Evolutionary conservation across 2,329 filamentous ascomycete genomes (phyloP).

Genomic region (Emmonsia crescens): DNA sequence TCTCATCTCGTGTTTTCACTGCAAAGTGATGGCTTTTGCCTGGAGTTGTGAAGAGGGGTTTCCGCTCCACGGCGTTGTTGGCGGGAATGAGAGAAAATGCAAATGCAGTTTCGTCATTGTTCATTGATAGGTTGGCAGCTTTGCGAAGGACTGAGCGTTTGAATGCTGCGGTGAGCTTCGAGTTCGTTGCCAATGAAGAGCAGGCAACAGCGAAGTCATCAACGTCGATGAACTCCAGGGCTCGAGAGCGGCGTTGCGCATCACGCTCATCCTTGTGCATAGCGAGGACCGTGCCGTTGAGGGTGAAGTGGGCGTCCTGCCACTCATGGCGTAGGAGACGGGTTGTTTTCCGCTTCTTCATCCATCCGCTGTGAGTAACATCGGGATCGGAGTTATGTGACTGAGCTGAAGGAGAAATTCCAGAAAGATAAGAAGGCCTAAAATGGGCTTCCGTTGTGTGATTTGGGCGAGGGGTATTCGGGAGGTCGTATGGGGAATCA

Average conservation of each 20-base stretch:
- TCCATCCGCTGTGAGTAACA: slow-evolving; percentile 67
- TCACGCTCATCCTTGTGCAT: slow-evolving; percentile 24
- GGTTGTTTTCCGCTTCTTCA: slow-evolving; percentile 90
- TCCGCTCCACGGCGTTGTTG: slow-evolving; percentile 36
- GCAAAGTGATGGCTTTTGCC: slow-evolving; percentile 91
- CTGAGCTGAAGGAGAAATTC: neutral
- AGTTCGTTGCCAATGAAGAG: slow-evolving; percentile 52
- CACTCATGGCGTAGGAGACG: slow-evolving; percentile 85
- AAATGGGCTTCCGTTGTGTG: slow-evolving; percentile 10
- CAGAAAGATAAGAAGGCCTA: slow-evolving; percentile 8
- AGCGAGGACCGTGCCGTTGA: slow-evolving; percentile 58
- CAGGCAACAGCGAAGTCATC: slow-evolving; percentile 31
- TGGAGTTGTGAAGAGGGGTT: slow-evolving; percentile 25
- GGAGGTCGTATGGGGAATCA: slow-evolving; percentile 22
- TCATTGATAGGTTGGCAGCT: slow-evolving; percentile 10
- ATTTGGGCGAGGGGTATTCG: slow-evolving; percentile 10
- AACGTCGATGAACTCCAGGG: slow-evolving; percentile 27
- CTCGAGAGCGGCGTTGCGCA: slow-evolving; percentile 16
- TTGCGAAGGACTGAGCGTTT: slow-evolving; percentile 42
- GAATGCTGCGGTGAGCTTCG: slow-evolving; percentile 79
- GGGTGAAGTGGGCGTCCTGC: slow-evolving; percentile 83
- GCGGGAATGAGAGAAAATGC: slow-evolving; percentile 34
- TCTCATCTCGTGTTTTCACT: slow-evolving; percentile 72
- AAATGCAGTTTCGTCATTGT: slow-evolving; percentile 25
- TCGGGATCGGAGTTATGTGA: slow-evolving; percentile 25